A percentile compares a stretch with the other conserved stretches of the same genome.
Evolutionary conservation across 371 early-diverging fungal species (phyloP).

Genomic region (Homolaphlyctis polyrhiza): DNA sequence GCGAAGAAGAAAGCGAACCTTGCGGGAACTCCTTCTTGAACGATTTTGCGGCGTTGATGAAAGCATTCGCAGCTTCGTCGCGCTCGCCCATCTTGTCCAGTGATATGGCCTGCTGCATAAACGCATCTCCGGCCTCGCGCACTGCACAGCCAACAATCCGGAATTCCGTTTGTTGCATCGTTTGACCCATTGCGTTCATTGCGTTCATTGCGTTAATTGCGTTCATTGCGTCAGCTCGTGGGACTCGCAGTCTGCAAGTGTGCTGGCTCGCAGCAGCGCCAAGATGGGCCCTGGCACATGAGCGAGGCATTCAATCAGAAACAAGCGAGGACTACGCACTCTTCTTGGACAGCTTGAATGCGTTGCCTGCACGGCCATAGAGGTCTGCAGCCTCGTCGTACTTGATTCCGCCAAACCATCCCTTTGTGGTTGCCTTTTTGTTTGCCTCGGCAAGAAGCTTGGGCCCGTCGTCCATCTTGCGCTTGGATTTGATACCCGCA

Average conservation of each 20-base stretch:
- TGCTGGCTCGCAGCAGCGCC: no score
- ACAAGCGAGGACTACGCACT: conserved; percentile 37
- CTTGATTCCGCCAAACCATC: conserved; percentile 85
- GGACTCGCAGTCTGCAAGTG: no score
- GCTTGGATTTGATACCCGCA: no score
- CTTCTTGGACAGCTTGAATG: conserved; percentile 82
- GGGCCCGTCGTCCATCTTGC: no score
- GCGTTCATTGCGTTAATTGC: no score
- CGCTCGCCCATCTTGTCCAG: conserved; percentile 59
- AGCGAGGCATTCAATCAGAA: neutral
- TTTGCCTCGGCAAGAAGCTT: conserved; percentile 30
- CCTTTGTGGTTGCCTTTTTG: conserved; percentile 40
- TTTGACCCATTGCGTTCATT: no score
- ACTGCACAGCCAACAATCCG: no score
- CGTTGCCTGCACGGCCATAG: conserved; percentile 82
- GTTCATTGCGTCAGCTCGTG: no score
- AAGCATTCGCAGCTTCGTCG: conserved; percentile 80
- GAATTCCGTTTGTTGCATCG: no score
- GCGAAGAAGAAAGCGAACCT: conserved; percentile 39
- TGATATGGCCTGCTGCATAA: conserved; percentile 72
- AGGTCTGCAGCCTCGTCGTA: conserved; percentile 91
- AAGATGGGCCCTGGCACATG: neutral
- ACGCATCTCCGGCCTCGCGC: conserved; percentile 91
- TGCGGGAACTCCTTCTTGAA: conserved; percentile 77
- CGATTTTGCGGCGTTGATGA: conserved; percentile 79